Evolutionary conservation across 805 yeast genomes (phyloP), one percentile per base, ranked within the genome.

Genomic region (Candida silvatica): DNA sequence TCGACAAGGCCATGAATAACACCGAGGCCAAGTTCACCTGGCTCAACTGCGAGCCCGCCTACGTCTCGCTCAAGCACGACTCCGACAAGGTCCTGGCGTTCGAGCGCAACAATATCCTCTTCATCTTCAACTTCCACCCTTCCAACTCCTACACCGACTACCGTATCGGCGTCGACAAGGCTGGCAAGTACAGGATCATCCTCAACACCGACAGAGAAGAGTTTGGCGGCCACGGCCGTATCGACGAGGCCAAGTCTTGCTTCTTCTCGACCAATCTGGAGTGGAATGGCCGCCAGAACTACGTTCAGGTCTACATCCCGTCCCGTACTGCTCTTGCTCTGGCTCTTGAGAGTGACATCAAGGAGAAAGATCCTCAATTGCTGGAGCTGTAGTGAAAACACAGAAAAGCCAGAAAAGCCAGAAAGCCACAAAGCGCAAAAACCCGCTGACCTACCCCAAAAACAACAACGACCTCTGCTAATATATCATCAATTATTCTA

Each of bases 41-140:
- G 80, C 67, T 92, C 48, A 62, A 69, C 43, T 66, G 62, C 58
- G 60, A 82, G 38, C 66, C 86, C 48, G 95, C 94, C 3, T 92
- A 82, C 50, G 78, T 90, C 28, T 84, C 95, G 0, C 67, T 87
- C 52, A 90, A 90, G 55, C 77, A 92, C 55, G 95, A 90, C 46
- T 69, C 69, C 27, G 98, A 90, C 62, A 90, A 90, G 59, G 80
- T 90, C 35, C 58, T 92, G 37, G 95, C 76, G 0, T 92, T 77
- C 60, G 97, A 90, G 59, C 74, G 97, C 46, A 85, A 80, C 36
- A 92, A 88, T 1, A 67, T 85, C 22, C 51, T 92, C 34, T 92
- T 90, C 49, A 67, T 88, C 20, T 87, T 88, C 68, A 90, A 92
- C 59, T 85, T 92, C 69, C 85, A 90, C 58, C 94, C 95, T 22